Evolutionary conservation across 2,329 filamentous ascomycete species (phyloP).

Genomic region (Fusarium neocosmosporiellum): DNA sequence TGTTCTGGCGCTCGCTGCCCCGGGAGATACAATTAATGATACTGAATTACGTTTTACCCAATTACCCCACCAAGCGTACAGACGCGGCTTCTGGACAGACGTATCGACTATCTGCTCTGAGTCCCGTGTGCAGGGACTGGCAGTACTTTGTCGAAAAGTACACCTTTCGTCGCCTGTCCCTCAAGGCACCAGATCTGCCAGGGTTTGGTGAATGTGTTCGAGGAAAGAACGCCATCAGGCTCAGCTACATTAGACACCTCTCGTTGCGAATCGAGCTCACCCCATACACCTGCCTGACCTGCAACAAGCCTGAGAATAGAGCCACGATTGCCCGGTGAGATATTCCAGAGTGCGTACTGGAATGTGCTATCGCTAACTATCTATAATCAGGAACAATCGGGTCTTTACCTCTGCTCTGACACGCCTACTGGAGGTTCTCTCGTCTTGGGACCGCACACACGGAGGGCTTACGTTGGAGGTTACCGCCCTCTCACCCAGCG

Average conservation of each 20-base stretch:
- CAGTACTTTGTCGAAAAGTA: slow-evolving; percentile 6
- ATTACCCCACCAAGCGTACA: not conserved
- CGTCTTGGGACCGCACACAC: not conserved
- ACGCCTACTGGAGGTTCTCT: slow-evolving; percentile 1
- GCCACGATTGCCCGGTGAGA: not conserved
- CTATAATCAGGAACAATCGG: slow-evolving; percentile 7
- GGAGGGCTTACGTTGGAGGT: slow-evolving; percentile 12
- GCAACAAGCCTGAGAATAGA: not conserved
- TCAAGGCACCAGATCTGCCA: not conserved
- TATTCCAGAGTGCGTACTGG: too few species aligned
- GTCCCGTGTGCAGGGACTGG: slow-evolving; percentile 7
- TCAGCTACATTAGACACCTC: slow-evolving; percentile 2
- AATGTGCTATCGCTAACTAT: not conserved
- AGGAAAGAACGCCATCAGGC: not conserved
- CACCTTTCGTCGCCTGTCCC: slow-evolving; percentile 13
- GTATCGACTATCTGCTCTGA: not conserved
- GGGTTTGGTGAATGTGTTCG: not conserved
- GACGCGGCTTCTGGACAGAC: not conserved
- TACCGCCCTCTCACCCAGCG: slow-evolving; percentile 17
- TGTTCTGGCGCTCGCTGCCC: not conserved
- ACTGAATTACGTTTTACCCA: not conserved
- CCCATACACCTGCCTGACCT: not conserved
- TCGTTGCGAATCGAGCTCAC: slow-evolving; percentile 8
- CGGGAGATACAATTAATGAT: not conserved
- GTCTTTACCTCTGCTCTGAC: not conserved